phyloP scores from a whole-genome alignment of 2,329 filamentous ascomycete species.

The Coleophoma crateriformis region DNA sequence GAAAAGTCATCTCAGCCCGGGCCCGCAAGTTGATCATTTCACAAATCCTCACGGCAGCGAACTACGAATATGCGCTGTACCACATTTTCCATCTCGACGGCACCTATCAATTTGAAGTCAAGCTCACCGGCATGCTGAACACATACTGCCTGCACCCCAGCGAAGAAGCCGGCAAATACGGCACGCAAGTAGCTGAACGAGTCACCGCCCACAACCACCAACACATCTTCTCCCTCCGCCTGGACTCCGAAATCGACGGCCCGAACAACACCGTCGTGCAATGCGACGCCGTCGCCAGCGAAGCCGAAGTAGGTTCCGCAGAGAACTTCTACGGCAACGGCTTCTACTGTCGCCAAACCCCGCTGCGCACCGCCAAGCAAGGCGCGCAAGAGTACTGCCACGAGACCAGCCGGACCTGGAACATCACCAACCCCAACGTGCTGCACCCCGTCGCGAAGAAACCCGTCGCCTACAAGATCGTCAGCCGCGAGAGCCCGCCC shows the following conservation, averaged over 20 bases:
- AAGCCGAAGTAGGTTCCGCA: conserved; percentile 69
- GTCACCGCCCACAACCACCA: conserved; percentile 97
- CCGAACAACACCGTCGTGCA: conserved; percentile 80
- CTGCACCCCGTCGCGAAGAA: conserved; percentile 84
- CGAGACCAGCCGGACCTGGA: conserved; percentile 76
- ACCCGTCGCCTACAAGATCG: conserved; percentile 81
- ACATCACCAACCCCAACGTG: conserved; percentile 79
- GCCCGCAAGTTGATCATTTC: conserved; percentile 82
- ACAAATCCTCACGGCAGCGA: conserved; percentile 91
- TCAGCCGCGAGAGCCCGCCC: conserved; percentile 75
- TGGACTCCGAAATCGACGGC: conserved; percentile 84
- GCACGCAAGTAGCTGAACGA: conserved; percentile 82
- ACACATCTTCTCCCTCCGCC: conserved; percentile 85
- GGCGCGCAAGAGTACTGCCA: conserved; percentile 77
- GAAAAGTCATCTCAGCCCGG: conserved; percentile 78
- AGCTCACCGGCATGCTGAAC: conserved; percentile 88
- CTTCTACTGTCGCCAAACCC: conserved; percentile 81
- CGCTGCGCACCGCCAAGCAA: conserved; percentile 64
- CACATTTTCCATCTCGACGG: conserved; percentile 93
- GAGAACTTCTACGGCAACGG: conserved; percentile 90
- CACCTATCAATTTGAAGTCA: conserved; percentile 85
- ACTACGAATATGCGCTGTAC: conserved; percentile 87
- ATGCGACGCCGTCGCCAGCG: conserved; percentile 66
- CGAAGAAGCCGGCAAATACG: conserved; percentile 82
- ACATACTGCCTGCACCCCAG: conserved; percentile 77